Evolutionary conservation across 495 filamentous ascomycete genomes (phyloP), one percentile per base, ranked within the genome.

Genomic region (Penicillium steckii): DNA sequence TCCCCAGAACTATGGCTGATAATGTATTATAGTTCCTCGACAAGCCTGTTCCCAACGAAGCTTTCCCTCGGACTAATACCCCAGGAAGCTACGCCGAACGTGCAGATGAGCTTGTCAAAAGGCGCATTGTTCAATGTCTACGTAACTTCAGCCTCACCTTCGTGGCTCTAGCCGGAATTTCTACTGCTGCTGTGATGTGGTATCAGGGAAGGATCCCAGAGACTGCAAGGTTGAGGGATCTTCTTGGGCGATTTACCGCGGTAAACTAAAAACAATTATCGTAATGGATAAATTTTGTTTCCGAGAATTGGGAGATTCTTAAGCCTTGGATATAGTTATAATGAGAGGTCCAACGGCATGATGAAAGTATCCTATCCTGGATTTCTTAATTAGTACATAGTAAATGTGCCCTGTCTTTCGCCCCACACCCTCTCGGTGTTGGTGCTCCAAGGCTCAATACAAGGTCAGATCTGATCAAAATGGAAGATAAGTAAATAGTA

Each of bases 181-280:
- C 32, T 35, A 49, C 47, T 13, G 47, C 33, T 7, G 32, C 18
- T 49, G 35, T 42, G 27, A 40, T 49, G 47, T 49, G 47, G 47
- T 49, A 35, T 33, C 47, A 49, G 35, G 47, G 47, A 40, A 33
- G 47, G 47, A 41, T 49, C 47, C 47, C 47, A 27, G 47, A 38
- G 33, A 35, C n/a, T 22, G 41, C 47, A 13, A 41, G 47, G n/a
- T 21, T 49, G 4, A 18, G 21, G 8, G 47, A 49, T 41, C 23
- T 49, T 9, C 23, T 49, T 3, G 12, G 21, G 32, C 15, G 46
- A 37, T 48, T 40, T n/a, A 48, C 32, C n/a, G n/a, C n/a, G n/a
- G n/a, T n/a, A n/a, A n/a, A n/a, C n/a, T n/a, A n/a, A n/a, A n/a
- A n/a, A n/a, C n/a, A n/a, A n/a, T n/a, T n/a, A n/a, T n/a, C n/a